phyloP scores from a whole-genome alignment of 2,329 filamentous ascomycete species.

The Hymenotorrendiella dingleyae region DNA sequence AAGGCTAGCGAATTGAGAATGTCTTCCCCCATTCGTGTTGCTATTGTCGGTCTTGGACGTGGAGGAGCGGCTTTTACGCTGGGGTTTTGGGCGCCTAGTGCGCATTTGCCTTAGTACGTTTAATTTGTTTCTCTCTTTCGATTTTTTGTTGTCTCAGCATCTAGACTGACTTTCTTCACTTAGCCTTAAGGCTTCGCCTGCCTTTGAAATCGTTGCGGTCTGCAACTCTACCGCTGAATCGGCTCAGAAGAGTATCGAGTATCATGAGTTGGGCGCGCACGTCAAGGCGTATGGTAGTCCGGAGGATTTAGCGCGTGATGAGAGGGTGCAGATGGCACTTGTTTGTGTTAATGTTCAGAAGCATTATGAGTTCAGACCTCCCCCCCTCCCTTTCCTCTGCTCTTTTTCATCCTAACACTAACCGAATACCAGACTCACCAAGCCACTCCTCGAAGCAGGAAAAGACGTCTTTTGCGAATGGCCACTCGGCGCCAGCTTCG shows the following conservation, averaged over 20 bases:
- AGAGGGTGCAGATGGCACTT: slow-evolving; percentile 42
- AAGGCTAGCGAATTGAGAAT: too few relatives aligned
- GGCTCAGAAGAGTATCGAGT: slow-evolving; percentile 36
- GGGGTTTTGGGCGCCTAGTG: slow-evolving; percentile 43
- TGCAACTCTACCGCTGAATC: slow-evolving; percentile 41
- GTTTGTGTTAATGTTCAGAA: slow-evolving; percentile 38
- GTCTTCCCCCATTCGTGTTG: slow-evolving; percentile 14
- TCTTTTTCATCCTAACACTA: too few relatives aligned
- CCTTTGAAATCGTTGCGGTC: slow-evolving; percentile 41
- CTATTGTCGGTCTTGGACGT: slow-evolving; percentile 14
- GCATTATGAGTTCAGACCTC: too few relatives aligned
- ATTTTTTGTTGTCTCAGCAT: too few relatives aligned
- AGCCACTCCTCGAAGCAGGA: slow-evolving; percentile 37
- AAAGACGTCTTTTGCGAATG: slow-evolving; percentile 47
- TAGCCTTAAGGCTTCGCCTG: slow-evolving; percentile 12
- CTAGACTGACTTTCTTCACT: too few relatives aligned
- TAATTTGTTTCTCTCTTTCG: too few relatives aligned
- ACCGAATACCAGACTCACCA: too few relatives aligned
- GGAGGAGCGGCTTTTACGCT: not conserved
- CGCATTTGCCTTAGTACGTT: slow-evolving; percentile 52
- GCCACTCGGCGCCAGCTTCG: slow-evolving; percentile 38
- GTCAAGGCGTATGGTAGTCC: slow-evolving; percentile 39
- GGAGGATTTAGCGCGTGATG: slow-evolving; percentile 38
- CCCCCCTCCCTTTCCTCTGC: too few relatives aligned
- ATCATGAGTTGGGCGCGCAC: slow-evolving; percentile 32